Conservation (phyloP, 1,284 basidiomycete species). For the Apiotrichum laibachii region DNA sequence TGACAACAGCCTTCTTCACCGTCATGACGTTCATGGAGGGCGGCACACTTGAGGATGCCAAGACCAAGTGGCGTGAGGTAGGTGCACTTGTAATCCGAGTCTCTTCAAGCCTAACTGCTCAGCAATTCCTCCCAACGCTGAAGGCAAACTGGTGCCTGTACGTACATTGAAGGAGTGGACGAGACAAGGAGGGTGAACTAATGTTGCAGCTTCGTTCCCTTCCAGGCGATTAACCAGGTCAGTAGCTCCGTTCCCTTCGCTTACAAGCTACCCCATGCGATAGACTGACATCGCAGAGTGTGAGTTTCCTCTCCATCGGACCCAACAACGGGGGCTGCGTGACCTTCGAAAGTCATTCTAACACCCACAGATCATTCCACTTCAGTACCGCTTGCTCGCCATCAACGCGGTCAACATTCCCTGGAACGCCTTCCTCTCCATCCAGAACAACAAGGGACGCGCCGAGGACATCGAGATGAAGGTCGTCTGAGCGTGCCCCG, state of each 20-base stretch:
- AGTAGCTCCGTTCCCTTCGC: constrained; percentile 1
- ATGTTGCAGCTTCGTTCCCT: constrained; percentile 45
- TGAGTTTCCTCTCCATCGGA: constrained; percentile 14
- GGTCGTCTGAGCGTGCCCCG: constrained; percentile 6
- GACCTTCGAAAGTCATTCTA: not conserved
- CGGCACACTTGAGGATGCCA: constrained; percentile 47
- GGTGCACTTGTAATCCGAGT: not conserved
- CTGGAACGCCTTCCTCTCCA: constrained; percentile 53
- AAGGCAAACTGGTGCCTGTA: constrained; percentile 49
- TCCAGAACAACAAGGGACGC: constrained; percentile 41
- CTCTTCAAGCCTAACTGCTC: constrained; percentile 2
- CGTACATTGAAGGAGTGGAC: constrained; percentile 10
- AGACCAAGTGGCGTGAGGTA: constrained; percentile 47
- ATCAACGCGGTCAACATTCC: constrained; percentile 53
- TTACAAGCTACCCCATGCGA: not conserved
- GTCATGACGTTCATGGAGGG: constrained; percentile 53
- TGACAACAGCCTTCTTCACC: constrained; percentile 52
- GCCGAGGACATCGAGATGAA: constrained; percentile 6
- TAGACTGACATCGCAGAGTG: constrained; percentile 23
- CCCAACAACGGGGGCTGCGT: not conserved
- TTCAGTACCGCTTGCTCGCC: constrained; percentile 50
- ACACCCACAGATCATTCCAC: constrained; percentile 47
- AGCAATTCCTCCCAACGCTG: constrained; percentile 45
- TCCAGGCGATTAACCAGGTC: constrained; percentile 52
- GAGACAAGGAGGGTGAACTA: not conserved